Evolutionary conservation across 306 rosid species (phyloP).

Genomic region (Calophaca sinica): DNA sequence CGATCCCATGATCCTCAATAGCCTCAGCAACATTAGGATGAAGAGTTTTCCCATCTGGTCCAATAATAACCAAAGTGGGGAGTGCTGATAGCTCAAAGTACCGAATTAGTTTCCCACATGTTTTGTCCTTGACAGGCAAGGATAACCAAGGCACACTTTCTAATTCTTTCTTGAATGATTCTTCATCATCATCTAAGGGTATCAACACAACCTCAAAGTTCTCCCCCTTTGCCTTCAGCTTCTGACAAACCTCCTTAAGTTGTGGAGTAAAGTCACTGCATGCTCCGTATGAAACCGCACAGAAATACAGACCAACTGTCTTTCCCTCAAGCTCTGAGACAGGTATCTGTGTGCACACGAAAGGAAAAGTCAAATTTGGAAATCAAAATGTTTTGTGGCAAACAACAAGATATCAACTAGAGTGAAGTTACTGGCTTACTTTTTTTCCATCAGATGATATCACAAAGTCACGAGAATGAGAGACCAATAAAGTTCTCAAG

Average conservation of each 20-base stretch:
- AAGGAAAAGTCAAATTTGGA: constrained; percentile 39
- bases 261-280: constrained; percentile 53
- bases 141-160: constrained; percentile 67
- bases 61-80: constrained; percentile 73
- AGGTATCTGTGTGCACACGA: constrained; percentile 54
- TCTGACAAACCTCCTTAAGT: constrained; percentile 62
- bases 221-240: constrained; percentile 68
- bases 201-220: constrained; percentile 71
- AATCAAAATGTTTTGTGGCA: neutral
- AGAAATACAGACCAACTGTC: constrained; percentile 70
- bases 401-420: constrained; percentile 7
- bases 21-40: constrained; percentile 61
- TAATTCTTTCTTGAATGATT: constrained; percentile 51
- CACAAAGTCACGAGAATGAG: constrained; percentile 61
- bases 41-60: constrained; percentile 74
- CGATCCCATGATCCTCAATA: constrained; percentile 64
- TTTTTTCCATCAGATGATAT: constrained; percentile 61
- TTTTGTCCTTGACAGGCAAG: constrained; percentile 69
- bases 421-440: constrained; percentile 45
- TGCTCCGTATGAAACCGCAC: constrained; percentile 25
- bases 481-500: constrained; percentile 59
- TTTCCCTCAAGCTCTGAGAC: constrained; percentile 78
- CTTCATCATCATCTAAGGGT: constrained; percentile 63
- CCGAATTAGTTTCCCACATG: constrained; percentile 47
- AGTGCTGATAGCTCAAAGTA: constrained; percentile 66